Base-by-base conservation (phyloP, 2,329 filamentous ascomycete species). In the Madurella fahalii region DNA sequence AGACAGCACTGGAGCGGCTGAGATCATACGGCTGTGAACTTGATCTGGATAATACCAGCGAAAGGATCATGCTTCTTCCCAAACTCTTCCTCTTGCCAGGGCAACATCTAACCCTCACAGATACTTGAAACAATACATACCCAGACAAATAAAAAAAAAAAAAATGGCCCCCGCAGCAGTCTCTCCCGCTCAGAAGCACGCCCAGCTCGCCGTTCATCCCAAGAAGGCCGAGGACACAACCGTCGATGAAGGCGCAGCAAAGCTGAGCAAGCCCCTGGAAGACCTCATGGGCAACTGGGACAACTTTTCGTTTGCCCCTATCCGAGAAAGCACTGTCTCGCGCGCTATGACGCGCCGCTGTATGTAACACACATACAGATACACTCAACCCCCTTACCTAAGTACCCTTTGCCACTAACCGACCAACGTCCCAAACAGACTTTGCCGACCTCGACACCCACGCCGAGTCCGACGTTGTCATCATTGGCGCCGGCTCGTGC, bases 381-480 rank as follows among this genome's bases (percentile, higher is more conserved):
- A 25, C 25, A 7, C 34, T 11, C n/a, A n/a, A 17, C 40, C n/a
- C 11, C 30, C 7, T 17, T 34, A 2, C 30, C 34, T 7, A 11
- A 37, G 7, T 8, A 39, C 12, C 16, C 5, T 41, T 20, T 3
- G 17, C 18, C 31, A 4, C 9, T 11, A 37, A 37, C 34, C 13
- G 13, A 37, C 34, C 9, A 37, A 11, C 34, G 9, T 9, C 34
- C 9, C 4, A 11, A 37, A 37, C 30, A 58, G 56, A 96, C 85
- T 96, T 96, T 72, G 75, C 83, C 65, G 91, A 96, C 75, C 78
- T 96, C 52, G 89, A 96, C 77, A 82, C 75, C 58, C 94, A 95
- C 69, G 90, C 91, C 71, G 91, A 96, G 77, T 90, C 88, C 46
- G 92, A 96, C 79, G 86, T 96, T 67, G 91, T 96, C 76, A 95